These are phyloP conservation scores for Westerdykella sp. DNA, from an alignment of 2,329 filamentous ascomycete species.

Conservation along the genomic window DNA sequence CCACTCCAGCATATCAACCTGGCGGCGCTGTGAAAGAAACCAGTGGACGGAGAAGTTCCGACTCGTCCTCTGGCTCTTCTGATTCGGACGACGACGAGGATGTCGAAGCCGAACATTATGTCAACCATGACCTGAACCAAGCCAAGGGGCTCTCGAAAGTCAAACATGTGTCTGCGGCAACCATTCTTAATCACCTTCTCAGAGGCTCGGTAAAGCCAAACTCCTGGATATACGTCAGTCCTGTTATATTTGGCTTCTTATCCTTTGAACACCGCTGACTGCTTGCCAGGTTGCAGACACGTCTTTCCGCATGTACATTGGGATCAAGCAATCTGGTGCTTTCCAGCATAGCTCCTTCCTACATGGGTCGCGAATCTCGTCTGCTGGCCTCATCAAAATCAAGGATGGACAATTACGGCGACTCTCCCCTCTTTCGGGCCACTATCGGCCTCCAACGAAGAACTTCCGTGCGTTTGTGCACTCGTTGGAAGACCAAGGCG, in stretches of 20 bases:
- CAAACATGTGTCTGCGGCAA: constrained; percentile 62
- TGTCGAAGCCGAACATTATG: constrained; percentile 58
- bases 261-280: not conserved
- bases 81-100: constrained; percentile 48
- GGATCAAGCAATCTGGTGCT: constrained; percentile 79
- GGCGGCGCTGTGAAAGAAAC: constrained; percentile 18
- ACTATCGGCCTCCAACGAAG: constrained; percentile 75
- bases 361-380: constrained; percentile 71
- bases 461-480: constrained; percentile 81
- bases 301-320: constrained; percentile 76
- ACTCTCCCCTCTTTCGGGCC: constrained; percentile 63
- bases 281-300: constrained; percentile 60
- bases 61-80: constrained; percentile 33
- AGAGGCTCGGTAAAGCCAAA: constrained; percentile 76
- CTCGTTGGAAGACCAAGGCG: constrained; percentile 63
- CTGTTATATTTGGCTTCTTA: not conserved
- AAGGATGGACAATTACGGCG: constrained; percentile 71
- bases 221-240: constrained; percentile 78
- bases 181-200: constrained; percentile 71
- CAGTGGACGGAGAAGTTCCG: constrained; percentile 14
- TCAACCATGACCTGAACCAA: constrained; percentile 56
- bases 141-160: constrained; percentile 56
- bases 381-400: constrained; percentile 80
- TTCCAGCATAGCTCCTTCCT: constrained; percentile 92
- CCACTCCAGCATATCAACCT: constrained; percentile 37